These are phyloP conservation scores for Suillus lakei DNA, from an alignment of 768 basidiomycete species.

Conservation along the genomic window DNA sequence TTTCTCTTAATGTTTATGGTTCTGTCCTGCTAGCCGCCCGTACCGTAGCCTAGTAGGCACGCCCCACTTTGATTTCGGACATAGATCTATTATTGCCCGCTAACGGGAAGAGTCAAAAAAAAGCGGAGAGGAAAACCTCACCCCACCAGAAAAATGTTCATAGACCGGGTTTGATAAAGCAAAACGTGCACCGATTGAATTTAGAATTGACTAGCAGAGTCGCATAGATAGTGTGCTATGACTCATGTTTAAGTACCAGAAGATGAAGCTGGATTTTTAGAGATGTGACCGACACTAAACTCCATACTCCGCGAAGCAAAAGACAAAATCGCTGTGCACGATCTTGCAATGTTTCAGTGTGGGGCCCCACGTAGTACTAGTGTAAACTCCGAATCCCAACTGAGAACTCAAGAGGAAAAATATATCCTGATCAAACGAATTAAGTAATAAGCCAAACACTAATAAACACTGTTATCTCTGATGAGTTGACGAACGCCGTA, in stretches of 20 bases:
- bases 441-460: not conserved
- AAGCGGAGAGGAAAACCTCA: not conserved
- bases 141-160: not conserved
- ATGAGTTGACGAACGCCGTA: too few species aligned
- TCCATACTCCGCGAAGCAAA: not conserved
- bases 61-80: not conserved
- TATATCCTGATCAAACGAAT: not conserved
- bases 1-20: not conserved
- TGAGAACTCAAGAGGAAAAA: not conserved
- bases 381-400: not conserved
- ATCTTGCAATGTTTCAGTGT: not conserved
- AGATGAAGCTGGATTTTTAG: not conserved
- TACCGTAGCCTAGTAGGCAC: too few species aligned
- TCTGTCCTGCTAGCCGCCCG: not conserved
- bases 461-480: not conserved
- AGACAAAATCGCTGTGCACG: not conserved
- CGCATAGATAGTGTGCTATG: not conserved
- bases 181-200: not conserved
- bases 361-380: not conserved
- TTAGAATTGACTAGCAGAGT: not conserved
- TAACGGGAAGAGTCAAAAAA: not conserved
- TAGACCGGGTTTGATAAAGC: not conserved
- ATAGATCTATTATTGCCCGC: not conserved
- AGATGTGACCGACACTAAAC: not conserved
- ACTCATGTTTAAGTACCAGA: too few species aligned